Conservation (phyloP, 2,329 filamentous ascomycete species). For the Elsinoe necatrix region DNA sequence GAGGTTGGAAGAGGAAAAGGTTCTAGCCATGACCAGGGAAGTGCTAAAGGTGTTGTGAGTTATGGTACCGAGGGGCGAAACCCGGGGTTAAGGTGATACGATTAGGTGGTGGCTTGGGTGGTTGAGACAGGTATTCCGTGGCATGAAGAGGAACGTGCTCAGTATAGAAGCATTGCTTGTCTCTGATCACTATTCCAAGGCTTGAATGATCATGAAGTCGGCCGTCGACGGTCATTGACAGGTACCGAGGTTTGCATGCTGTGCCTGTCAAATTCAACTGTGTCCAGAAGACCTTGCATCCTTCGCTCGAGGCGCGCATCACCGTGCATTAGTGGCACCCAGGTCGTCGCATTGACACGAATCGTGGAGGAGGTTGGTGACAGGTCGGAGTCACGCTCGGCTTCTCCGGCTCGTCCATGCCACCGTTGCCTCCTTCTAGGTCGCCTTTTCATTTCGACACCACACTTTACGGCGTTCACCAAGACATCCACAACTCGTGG, state of each 20-base stretch:
- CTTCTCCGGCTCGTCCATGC: background rate
- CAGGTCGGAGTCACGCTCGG: background rate
- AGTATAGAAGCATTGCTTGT: background rate
- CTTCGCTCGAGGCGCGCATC: background rate
- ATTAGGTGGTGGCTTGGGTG: background rate
- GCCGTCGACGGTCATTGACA: background rate
- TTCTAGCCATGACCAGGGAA: slow-evolving; percentile 32
- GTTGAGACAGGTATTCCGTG: background rate
- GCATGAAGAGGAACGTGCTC: background rate
- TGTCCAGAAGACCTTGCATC: background rate
- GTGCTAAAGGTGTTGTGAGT: slow-evolving; percentile 21
- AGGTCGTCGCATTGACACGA: background rate
- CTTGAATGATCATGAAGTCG: background rate
- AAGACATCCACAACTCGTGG: background rate
- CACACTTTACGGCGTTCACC: background rate
- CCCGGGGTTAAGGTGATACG: background rate
- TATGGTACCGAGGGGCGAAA: background rate
- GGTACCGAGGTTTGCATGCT: background rate
- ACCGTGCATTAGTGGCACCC: slow-evolving; percentile 3
- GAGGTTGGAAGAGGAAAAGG: slow-evolving; percentile 37
- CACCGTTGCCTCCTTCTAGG: background rate
- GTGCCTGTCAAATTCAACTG: background rate
- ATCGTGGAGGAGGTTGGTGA: background rate
- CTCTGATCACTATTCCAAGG: background rate
- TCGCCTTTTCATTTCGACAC: background rate